phyloP scores from a whole-genome alignment of 306 rosid species.

The Lathyrus oleraceus region DNA sequence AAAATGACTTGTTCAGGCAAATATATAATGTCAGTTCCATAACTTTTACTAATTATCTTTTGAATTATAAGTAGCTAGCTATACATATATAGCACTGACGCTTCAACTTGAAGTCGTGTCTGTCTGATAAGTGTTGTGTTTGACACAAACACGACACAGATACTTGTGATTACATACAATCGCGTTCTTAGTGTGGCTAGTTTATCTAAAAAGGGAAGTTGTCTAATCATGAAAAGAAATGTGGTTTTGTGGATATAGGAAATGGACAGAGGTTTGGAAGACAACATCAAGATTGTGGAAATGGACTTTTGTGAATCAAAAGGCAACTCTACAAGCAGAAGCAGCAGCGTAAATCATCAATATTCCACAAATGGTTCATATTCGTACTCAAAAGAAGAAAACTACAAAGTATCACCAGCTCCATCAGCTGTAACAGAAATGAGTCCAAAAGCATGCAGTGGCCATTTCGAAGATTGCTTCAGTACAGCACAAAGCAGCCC shows the following conservation, averaged over 20 bases:
- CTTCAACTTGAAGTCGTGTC: neutral
- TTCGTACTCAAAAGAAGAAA: slow-evolving; percentile 53
- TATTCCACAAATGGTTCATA: slow-evolving; percentile 35
- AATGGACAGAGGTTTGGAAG: slow-evolving; percentile 63
- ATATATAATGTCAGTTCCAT: slow-evolving; percentile 59
- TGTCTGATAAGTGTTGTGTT: neutral
- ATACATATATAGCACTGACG: neutral
- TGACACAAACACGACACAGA: neutral
- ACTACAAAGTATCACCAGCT: slow-evolving; percentile 59
- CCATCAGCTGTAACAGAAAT: slow-evolving; percentile 62
- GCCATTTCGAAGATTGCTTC: slow-evolving; percentile 68
- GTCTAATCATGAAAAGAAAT: slow-evolving; percentile 18
- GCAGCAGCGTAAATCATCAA: slow-evolving; percentile 46
- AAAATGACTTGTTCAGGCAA: slow-evolving; percentile 48
- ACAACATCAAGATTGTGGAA: slow-evolving; percentile 88
- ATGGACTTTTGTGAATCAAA: slow-evolving; percentile 73
- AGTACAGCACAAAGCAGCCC: slow-evolving; percentile 77
- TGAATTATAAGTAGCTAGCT: neutral
- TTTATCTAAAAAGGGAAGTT: neutral
- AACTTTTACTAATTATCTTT: slow-evolving; percentile 10
- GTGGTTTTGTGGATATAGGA: slow-evolving; percentile 50
- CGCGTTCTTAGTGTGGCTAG: neutral
- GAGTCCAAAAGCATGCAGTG: slow-evolving; percentile 72
- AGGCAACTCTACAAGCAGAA: slow-evolving; percentile 50
- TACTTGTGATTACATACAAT: neutral